These are phyloP conservation scores for Cladosporium sphaerospermum DNA, from an alignment of 2,329 filamentous ascomycete species.

Conservation along the genomic window DNA sequence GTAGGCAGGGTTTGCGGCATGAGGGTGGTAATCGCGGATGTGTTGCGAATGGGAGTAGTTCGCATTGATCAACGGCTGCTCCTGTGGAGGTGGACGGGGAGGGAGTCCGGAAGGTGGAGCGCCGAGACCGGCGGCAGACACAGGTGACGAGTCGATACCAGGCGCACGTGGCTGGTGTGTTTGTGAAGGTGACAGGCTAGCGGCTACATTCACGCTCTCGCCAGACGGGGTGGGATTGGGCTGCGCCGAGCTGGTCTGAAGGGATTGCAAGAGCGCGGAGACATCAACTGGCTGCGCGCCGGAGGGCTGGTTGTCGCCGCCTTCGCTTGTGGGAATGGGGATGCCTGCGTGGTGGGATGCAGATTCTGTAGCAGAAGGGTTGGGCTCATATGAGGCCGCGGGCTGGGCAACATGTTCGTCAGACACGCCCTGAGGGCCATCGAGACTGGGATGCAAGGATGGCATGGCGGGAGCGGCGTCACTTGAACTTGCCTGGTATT, in stretches of 20 bases:
- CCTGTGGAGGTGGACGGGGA: conserved; percentile 44
- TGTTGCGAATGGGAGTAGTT: conserved; percentile 44
- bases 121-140: conserved; percentile 26
- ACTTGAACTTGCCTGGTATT: conserved; percentile 8
- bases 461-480: neutral
- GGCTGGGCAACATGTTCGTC: conserved; percentile 5
- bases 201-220: conserved; percentile 27
- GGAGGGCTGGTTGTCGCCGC: neutral
- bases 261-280: conserved; percentile 41
- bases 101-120: conserved; percentile 38
- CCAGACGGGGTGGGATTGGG: conserved; percentile 18
- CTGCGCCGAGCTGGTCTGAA: conserved; percentile 21
- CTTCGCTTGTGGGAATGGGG: neutral
- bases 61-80: conserved; percentile 42
- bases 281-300: conserved; percentile 34
- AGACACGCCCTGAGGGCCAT: conserved; percentile 5
- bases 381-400: conserved; percentile 2
- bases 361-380: conserved; percentile 8
- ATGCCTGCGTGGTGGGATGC: conserved; percentile 10
- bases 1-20: conserved; percentile 35
- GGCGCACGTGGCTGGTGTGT: conserved; percentile 25
- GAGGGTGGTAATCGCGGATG: conserved; percentile 46
- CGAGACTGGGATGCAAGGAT: neutral
- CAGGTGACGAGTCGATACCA: conserved; percentile 27
- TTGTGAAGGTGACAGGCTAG: conserved; percentile 22